Percentiles rank a stretch among this genome's conserved stretches.
Evolutionary conservation across 768 basidiomycete species (phyloP).

Genomic region (Mycena galopus): DNA sequence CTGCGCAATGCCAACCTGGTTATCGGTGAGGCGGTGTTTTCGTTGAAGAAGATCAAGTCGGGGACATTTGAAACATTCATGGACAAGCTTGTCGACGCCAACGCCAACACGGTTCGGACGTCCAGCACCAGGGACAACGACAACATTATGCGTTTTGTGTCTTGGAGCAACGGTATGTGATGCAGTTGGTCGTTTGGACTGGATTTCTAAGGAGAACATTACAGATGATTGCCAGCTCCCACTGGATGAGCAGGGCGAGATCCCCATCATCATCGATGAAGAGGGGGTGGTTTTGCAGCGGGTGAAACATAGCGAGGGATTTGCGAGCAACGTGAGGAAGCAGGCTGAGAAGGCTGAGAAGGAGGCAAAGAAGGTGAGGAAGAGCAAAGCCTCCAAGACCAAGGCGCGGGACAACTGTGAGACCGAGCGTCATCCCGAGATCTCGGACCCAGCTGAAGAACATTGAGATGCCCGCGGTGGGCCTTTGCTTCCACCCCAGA

Average conservation of each 20-base stretch:
- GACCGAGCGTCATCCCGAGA: background rate
- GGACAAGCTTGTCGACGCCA: background rate
- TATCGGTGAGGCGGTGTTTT: background rate
- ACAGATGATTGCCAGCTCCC: background rate
- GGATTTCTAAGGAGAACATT: background rate
- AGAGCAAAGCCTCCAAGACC: background rate
- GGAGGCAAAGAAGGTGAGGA: background rate
- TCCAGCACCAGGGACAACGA: background rate
- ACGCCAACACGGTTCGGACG: too few species aligned
- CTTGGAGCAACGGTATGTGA: background rate
- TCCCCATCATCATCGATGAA: background rate
- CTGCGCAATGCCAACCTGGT: background rate
- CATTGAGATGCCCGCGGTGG: background rate
- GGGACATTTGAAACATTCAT: background rate
- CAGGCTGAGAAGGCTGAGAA: background rate
- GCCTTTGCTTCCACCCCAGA: background rate
- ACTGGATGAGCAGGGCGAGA: slow-evolving; percentile 1
- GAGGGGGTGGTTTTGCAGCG: background rate
- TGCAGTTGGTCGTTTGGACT: background rate
- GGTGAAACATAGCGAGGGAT: slow-evolving; percentile 2
- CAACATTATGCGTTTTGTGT: background rate
- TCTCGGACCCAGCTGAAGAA: too few species aligned
- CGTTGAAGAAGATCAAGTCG: background rate
- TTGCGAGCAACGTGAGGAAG: background rate
- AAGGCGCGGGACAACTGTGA: background rate